Evolutionary conservation across 1,284 basidiomycete genomes (phyloP).

Genomic region (Leccinum fuscescens): DNA sequence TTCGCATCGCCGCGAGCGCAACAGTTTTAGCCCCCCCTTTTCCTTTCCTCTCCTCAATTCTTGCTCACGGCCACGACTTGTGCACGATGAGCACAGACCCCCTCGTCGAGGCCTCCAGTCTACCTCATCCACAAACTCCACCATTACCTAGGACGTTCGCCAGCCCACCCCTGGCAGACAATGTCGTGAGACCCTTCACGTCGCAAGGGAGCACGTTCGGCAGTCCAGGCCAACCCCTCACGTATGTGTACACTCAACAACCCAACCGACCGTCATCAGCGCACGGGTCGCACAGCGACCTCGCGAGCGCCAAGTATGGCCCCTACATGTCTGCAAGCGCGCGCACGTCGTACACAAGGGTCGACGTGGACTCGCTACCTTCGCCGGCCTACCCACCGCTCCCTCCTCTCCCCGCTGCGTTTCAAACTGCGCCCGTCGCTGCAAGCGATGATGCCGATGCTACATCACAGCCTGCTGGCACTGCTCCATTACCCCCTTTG

Average conservation of each 20-base stretch:
- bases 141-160: not conserved
- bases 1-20: not conserved
- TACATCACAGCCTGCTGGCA: not conserved
- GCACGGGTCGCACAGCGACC: constrained; percentile 4
- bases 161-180: constrained; percentile 27
- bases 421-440: constrained; percentile 1
- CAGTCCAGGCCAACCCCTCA: constrained; percentile 7
- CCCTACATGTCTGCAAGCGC: constrained; percentile 33
- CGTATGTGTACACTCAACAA: constrained; percentile 1
- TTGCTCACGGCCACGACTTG: not conserved
- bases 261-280: constrained; percentile 21
- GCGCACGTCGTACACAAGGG: constrained; percentile 32
- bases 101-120: not conserved
- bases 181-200: constrained; percentile 29
- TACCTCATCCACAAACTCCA: not conserved
- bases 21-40: not conserved
- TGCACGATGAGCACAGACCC: not conserved
- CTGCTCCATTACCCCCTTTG: not conserved
- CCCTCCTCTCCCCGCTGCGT: constrained; percentile 14
- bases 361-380: constrained; percentile 27
- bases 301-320: constrained; percentile 1
- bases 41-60: not conserved
- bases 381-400: constrained; percentile 23
- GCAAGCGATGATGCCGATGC: not conserved
- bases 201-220: constrained; percentile 24